Evolutionary conservation across 2,329 filamentous ascomycete species (phyloP).

Genomic region (Fusarium clavum): DNA sequence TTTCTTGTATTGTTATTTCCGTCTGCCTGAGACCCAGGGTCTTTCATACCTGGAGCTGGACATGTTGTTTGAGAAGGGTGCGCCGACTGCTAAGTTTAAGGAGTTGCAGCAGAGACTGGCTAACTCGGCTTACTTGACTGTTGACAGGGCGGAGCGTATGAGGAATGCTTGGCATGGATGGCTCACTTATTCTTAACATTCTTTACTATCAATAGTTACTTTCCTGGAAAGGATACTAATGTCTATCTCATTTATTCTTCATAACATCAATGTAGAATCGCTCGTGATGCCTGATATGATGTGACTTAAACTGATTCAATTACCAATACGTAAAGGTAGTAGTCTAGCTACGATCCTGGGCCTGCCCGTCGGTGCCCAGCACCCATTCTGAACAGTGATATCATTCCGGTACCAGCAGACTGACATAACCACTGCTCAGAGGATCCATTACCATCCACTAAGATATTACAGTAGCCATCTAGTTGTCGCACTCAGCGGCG

Average conservation of each 20-base stretch:
- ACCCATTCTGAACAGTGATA: background rate
- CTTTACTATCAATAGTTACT: background rate
- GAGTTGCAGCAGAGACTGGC: slow-evolving; percentile 31
- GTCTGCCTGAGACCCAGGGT: slow-evolving; percentile 44
- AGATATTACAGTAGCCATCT: rapidly evolving
- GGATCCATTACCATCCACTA: background rate
- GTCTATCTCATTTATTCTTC: background rate
- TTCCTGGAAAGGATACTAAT: rapidly evolving
- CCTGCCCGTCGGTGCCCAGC: slow-evolving; percentile 18
- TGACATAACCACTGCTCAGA: background rate
- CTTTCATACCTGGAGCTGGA: slow-evolving; percentile 45
- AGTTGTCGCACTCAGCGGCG: background rate
- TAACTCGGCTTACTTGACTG: slow-evolving; percentile 36
- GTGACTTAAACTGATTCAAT: background rate
- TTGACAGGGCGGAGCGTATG: slow-evolving; percentile 30
- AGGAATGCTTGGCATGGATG: slow-evolving; percentile 45
- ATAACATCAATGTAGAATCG: rapidly evolving
- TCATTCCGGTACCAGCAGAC: background rate
- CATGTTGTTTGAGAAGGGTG: slow-evolving; percentile 44
- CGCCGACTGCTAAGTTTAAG: slow-evolving; percentile 48
- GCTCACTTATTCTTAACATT: slow-evolving; percentile 38
- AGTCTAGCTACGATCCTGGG: background rate
- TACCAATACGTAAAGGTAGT: background rate
- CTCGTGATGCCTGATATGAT: rapidly evolving
- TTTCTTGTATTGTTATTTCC: slow-evolving; percentile 44